Conservation (phyloP, 2,329 filamentous ascomycete genomes). For the Xylaria sp. region DNA sequence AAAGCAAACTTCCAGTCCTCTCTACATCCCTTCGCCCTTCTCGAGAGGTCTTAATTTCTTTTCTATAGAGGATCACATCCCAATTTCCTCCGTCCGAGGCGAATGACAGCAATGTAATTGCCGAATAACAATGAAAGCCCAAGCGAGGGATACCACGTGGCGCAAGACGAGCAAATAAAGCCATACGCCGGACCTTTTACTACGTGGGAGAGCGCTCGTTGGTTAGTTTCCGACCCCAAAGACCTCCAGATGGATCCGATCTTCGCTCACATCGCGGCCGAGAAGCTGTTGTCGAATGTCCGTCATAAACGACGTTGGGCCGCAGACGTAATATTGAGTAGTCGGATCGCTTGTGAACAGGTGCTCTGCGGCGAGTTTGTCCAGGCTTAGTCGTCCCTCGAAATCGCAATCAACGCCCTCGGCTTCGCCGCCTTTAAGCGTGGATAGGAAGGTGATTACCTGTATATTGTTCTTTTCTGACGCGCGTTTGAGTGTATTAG, state of each 20-base stretch:
- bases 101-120: conserved; percentile 4
- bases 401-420: conserved; percentile 69
- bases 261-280: conserved; percentile 65
- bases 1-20: neutral
- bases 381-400: conserved; percentile 68
- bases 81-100: neutral
- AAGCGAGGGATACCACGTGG: neutral
- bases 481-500: conserved; percentile 58
- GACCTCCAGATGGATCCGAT: conserved; percentile 73
- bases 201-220: neutral
- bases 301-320: conserved; percentile 76
- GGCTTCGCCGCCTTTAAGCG: conserved; percentile 56
- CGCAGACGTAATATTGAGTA: conserved; percentile 78
- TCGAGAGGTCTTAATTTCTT: neutral
- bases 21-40: neutral
- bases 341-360: conserved; percentile 65
- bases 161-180: neutral
- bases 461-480: conserved; percentile 60
- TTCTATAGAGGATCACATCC: neutral
- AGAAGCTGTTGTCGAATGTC: conserved; percentile 65
- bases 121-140: conserved; percentile 5
- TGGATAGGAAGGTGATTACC: conserved; percentile 68
- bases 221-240: conserved; percentile 62
- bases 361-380: conserved; percentile 61
- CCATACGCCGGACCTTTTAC: neutral